Percentiles rank a stretch among this genome's conserved stretches.
Conservation (phyloP, 2,329 filamentous ascomycete genomes). For the Alternaria sp. region DNA sequence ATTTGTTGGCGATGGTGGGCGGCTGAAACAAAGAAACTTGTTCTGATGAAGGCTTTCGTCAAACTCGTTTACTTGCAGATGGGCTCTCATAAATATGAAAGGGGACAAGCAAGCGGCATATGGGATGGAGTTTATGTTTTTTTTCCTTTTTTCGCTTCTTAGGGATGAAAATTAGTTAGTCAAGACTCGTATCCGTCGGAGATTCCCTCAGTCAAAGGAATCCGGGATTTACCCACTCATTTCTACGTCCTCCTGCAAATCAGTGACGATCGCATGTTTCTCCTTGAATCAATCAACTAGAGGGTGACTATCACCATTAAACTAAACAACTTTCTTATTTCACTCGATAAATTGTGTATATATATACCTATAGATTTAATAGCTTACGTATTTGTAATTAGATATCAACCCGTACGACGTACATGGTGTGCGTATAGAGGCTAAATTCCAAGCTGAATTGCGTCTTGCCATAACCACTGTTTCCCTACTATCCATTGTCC, state of each 20-base stretch:
- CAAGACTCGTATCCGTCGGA: constrained; percentile 53
- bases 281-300: neutral
- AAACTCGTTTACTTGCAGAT: constrained; percentile 13
- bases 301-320: too few species aligned
- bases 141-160: constrained; percentile 31
- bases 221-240: constrained; percentile 52
- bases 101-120: constrained; percentile 25
- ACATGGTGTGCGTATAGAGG: too few species aligned
- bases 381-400: too few species aligned
- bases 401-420: too few species aligned
- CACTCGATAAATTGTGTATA: neutral
- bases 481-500: too few species aligned
- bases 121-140: constrained; percentile 29
- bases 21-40: constrained; percentile 29
- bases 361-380: neutral
- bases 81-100: constrained; percentile 19
- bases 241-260: constrained; percentile 13
- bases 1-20: constrained; percentile 19
- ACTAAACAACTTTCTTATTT: too few species aligned
- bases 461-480: too few species aligned
- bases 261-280: neutral
- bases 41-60: constrained; percentile 28
- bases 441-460: too few species aligned
- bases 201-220: constrained; percentile 23
- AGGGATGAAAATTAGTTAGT: constrained; percentile 52